Conservation (phyloP, 176 grass and related monocot species). For the Hsuehochloa calcarea region DNA sequence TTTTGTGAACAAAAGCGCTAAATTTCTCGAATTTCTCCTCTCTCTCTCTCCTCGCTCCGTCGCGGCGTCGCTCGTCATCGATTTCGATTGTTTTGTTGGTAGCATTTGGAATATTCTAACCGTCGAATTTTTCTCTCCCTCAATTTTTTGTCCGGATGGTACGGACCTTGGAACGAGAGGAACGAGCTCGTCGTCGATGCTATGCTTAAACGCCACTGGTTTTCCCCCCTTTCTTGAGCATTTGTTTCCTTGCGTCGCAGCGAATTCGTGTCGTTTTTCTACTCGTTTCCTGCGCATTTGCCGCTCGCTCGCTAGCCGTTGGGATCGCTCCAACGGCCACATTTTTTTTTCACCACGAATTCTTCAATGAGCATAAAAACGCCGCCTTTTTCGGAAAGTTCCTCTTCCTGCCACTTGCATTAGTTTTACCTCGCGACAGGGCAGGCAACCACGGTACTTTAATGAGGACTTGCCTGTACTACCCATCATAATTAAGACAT, state of each 20-base stretch:
- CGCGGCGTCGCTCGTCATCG: background rate
- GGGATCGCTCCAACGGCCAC: slow-evolving; percentile 45
- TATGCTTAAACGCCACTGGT: background rate
- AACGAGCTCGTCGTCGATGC: background rate
- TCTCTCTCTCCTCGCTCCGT: background rate
- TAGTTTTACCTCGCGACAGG: background rate
- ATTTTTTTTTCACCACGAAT: background rate
- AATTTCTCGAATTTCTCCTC: background rate
- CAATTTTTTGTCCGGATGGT: background rate
- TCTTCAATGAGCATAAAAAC: background rate
- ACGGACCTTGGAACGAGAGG: background rate
- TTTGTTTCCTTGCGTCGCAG: background rate
- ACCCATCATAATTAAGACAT: slow-evolving; percentile 41
- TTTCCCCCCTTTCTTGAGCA: too few relatives aligned
- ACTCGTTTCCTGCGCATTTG: background rate
- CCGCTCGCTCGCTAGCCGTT: slow-evolving; percentile 48
- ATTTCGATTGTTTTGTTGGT: background rate
- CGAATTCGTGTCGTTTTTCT: background rate
- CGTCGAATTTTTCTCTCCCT: background rate
- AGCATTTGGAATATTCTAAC: slow-evolving; percentile 14
- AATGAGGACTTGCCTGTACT: slow-evolving; percentile 28
- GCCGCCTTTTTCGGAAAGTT: slow-evolving; percentile 5
- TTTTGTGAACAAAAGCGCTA: slow-evolving; percentile 1
- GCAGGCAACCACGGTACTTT: slow-evolving; percentile 16
- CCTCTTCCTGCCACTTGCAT: slow-evolving; percentile 6